Evolutionary conservation across 805 yeast genomes (phyloP).

Genomic region (Maudiozyma serrabonitensis): DNA sequence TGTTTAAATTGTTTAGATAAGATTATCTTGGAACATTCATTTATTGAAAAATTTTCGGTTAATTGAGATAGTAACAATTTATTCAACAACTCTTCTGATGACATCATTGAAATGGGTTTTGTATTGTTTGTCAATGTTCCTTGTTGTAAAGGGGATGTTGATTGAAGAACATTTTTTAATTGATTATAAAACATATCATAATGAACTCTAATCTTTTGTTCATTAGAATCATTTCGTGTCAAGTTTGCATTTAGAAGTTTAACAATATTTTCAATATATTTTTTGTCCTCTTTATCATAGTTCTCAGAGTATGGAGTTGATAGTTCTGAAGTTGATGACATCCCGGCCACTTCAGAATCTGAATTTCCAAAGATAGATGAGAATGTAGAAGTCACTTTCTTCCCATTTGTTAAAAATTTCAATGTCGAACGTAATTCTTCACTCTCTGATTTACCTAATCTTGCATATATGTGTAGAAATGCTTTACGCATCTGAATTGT

Average conservation of each 20-base stretch:
- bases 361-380: conserved; percentile 1
- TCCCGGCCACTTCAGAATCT: background rate
- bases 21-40: conserved; percentile 13
- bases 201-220: conserved; percentile 19
- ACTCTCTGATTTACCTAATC: conserved; percentile 13
- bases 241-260: conserved; percentile 22
- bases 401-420: conserved; percentile 16
- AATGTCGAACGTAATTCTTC: conserved; percentile 21
- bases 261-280: conserved; percentile 21
- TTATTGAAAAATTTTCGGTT: conserved; percentile 9
- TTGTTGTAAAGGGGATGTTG: background rate
- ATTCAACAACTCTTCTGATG: conserved; percentile 12
- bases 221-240: conserved; percentile 17
- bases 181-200: conserved; percentile 22
- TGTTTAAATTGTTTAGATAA: conserved; percentile 13
- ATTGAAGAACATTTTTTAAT: conserved; percentile 4
- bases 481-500: conserved; percentile 11
- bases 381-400: conserved; percentile 6
- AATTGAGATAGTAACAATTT: conserved; percentile 16
- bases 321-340: background rate
- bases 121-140: no score
- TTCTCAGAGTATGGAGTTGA: no score
- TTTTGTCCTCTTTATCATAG: conserved; percentile 1
- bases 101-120: background rate
- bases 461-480: conserved; percentile 13